Evolutionary conservation across 2,329 filamentous ascomycete species (phyloP), one percentile per base, ranked within the genome.

Genomic region (Talaromyces rugulosus): DNA sequence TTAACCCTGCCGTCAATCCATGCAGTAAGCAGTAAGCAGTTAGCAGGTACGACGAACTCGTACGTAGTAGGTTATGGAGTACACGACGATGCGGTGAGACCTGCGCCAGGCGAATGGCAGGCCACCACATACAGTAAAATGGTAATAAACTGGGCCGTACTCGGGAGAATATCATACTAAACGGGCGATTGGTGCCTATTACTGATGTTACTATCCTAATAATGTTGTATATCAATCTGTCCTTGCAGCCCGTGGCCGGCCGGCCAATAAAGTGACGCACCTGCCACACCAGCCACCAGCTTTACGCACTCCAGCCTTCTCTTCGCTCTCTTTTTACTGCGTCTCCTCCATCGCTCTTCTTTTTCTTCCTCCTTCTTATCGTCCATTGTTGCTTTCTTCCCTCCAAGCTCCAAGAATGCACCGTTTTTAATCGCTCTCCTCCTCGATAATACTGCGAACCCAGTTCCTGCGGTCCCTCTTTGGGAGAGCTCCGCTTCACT

Each of bases 231-330:
- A 40, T 16, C 7, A 5, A 14, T 16, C 36, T 40, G 36, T 40
- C 36, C 44, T 47, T 47, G 44, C 44, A 47, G 44, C 11, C 23
- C n/a, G 36, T 23, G 33, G 27, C 33, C 14, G 30, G n/a, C 27
- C 55, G 16, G 23, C 36, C 28, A 31, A n/a, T 27, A 23, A 18
- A 27, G 44, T n/a, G 16, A n/a, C 42, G 7, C 27, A n/a, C 42
- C 55, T 30, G 55, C 28, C 27, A 16, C 12, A 58, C 60, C 60
- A 62, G 60, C 60, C 60, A 62, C 60, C 60, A 62, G 56, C 56
- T 62, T 62, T 58, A 62, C 52, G 33, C 68, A 70, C 71, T 70
- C 70, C 71, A 63, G 64, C 61, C 66, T 71, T 67, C 50, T 62
- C 59, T 63, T 65, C 59, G 28, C 59, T 42, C 52, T 58, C 40